These are phyloP conservation scores for Globisporangium okanoganense DNA, from an alignment of 352 stramenopile genomes.

Conservation along the genomic window DNA sequence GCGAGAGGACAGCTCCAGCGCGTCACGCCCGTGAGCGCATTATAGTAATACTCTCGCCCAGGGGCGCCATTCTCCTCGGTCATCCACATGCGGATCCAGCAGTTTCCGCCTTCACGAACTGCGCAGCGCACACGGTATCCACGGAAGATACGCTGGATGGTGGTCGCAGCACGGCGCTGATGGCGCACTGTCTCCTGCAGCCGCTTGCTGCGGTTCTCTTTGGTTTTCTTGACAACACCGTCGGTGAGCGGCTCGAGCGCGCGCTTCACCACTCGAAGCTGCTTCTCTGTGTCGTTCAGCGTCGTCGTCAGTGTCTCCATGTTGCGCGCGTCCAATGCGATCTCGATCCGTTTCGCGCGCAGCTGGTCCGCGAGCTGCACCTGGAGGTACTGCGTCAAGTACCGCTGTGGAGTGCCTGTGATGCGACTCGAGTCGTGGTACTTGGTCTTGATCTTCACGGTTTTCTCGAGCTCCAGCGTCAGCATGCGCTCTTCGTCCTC, in stretches of 20 bases:
- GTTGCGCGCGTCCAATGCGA: constrained; percentile 47
- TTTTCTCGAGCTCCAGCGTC: constrained; percentile 73
- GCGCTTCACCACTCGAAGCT: constrained; percentile 61
- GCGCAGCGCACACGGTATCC: constrained; percentile 70
- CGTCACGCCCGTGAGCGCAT: constrained; percentile 68
- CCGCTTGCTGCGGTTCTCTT: constrained; percentile 49
- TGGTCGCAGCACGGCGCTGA: constrained; percentile 52
- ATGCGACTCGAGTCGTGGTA: constrained; percentile 84
- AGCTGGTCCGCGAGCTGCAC: constrained; percentile 87
- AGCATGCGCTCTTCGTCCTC: constrained; percentile 57
- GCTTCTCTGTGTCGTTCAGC: constrained; percentile 59
- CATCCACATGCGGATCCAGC: constrained; percentile 57
- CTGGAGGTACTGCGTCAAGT: constrained; percentile 91
- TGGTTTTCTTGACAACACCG: constrained; percentile 77
- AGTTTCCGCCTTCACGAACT: constrained; percentile 65
- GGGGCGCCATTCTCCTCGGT: constrained; percentile 15
- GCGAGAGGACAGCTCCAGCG: constrained; percentile 58
- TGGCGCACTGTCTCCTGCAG: constrained; percentile 73
- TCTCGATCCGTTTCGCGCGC: constrained; percentile 58
- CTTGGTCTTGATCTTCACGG: constrained; percentile 80
- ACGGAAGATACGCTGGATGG: constrained; percentile 81
- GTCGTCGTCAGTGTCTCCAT: constrained; percentile 58
- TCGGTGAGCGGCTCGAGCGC: constrained; percentile 86
- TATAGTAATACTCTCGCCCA: constrained; percentile 71
- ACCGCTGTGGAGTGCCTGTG: constrained; percentile 87